phyloP scores from a whole-genome alignment of 2,329 filamentous ascomycete genomes.

The Nemania sp. region DNA sequence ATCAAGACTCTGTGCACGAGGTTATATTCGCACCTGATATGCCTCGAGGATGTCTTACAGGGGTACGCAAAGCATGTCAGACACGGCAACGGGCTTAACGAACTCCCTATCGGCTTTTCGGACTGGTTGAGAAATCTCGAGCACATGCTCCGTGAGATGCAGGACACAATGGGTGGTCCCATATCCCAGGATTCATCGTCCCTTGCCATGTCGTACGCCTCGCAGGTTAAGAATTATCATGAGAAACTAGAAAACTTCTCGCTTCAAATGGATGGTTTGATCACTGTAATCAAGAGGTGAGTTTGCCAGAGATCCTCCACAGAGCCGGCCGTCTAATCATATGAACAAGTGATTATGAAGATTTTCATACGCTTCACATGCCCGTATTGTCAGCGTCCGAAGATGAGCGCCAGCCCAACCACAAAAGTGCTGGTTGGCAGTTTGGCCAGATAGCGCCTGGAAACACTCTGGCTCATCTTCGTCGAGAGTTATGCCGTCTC shows the following conservation, averaged over 20 bases:
- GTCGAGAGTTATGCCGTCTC: constrained; percentile 30
- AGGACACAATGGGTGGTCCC: constrained; percentile 14
- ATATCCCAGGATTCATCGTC: not conserved
- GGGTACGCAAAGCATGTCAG: constrained; percentile 29
- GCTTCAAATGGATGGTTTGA: constrained; percentile 27
- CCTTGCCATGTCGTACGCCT: not conserved
- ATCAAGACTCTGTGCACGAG: constrained; percentile 15
- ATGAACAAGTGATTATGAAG: constrained; percentile 30
- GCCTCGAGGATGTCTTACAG: constrained; percentile 27
- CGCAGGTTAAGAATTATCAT: not conserved
- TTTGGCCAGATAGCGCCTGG: not conserved
- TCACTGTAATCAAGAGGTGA: constrained; percentile 29
- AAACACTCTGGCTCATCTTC: constrained; percentile 19
- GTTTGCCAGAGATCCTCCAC: not conserved
- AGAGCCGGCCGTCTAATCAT: not conserved
- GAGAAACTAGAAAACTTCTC: constrained; percentile 15
- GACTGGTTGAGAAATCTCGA: constrained; percentile 29
- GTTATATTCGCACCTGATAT: constrained; percentile 22
- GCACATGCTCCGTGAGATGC: constrained; percentile 23
- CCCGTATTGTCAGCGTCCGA: not conserved
- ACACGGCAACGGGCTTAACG: not conserved
- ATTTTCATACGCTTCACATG: constrained; percentile 21
- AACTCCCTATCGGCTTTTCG: constrained; percentile 30
- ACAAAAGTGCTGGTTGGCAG: not conserved
- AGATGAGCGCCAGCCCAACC: not conserved